Base-by-base conservation (phyloP, 31 red algal genomes). In the Odonthalia washingtoniensis region DNA sequence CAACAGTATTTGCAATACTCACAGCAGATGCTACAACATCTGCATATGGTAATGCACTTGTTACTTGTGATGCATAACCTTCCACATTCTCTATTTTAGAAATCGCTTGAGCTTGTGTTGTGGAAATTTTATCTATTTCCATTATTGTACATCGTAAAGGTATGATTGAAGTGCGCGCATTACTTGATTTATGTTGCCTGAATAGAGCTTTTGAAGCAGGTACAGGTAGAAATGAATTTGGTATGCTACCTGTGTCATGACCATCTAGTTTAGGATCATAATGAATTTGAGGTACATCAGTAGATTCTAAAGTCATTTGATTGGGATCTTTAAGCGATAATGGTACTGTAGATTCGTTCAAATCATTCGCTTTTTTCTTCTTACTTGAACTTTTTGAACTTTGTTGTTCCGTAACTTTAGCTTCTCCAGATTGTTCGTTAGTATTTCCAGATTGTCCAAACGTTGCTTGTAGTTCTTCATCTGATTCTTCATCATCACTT, bases 51-150 rank as follows among this genome's bases (percentile, higher is more conserved):
- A 91, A 70, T 0, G 80, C 46, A n/a, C 32, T 57, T n/a, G 70
- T 70, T 5, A 74, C 89, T 36, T 78, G 82, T 3, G 40, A 32
- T 9, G 66, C 34, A 12, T 21, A 37, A 34, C 9, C 27, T 84
- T 78, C 16, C 80, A 90, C 40, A 42, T 61, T 3, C 52, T 72
- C 40, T 84, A 52, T 6, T 69, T 66, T 37, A 83, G 70, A 9
- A 85, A 49, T 39, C 63, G 66, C 61, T 68, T 45, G 40, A 79
- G 76, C 49, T 39, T 91, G 89, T 45, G 80, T 72, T 53, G 40
- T 67, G 52, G 60, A 76, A 75, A 90, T 18, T 28, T 82, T 90
- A 78, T 90, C 87, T 24, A 91, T 72, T 60, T 91, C 89, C 89
- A 91, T 85, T 38, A 91, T 73, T 18, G 89, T 91, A 64, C 84